Evolutionary conservation across 2,329 filamentous ascomycete species (phyloP).

Genomic region (Paecilomyces variotii): DNA sequence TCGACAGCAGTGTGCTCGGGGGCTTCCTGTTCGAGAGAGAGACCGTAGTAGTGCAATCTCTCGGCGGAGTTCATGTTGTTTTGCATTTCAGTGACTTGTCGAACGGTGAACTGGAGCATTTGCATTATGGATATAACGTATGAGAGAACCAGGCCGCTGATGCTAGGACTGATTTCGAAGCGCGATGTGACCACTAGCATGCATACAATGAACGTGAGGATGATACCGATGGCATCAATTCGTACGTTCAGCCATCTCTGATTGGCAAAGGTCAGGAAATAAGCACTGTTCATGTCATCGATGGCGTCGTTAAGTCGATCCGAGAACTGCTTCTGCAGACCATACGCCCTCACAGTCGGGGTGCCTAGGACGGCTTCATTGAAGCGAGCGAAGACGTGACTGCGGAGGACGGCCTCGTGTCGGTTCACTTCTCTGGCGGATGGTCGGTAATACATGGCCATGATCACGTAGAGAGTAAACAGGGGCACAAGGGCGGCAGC

Average conservation of each 20-base stretch:
- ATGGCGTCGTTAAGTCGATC: slow-evolving; percentile 62
- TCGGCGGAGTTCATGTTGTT: slow-evolving; percentile 52
- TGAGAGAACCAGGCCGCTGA: slow-evolving; percentile 70
- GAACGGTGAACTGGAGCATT: slow-evolving; percentile 91
- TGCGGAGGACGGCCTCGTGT: slow-evolving; percentile 71
- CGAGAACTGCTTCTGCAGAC: slow-evolving; percentile 68
- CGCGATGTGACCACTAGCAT: slow-evolving; percentile 88
- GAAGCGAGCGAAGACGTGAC: slow-evolving; percentile 70
- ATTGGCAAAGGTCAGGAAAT: slow-evolving; percentile 91
- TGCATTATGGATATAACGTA: slow-evolving; percentile 92
- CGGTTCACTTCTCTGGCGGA: slow-evolving; percentile 86
- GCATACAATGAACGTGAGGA: slow-evolving; percentile 78
- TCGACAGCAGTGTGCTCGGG: slow-evolving; percentile 13
- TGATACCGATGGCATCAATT: slow-evolving; percentile 73
- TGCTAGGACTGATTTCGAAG: slow-evolving; percentile 44
- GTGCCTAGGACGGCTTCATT: slow-evolving; percentile 69
- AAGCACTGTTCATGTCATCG: slow-evolving; percentile 88
- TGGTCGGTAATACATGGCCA: slow-evolving; percentile 72
- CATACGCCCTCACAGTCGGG: slow-evolving; percentile 82
- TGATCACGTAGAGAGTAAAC: slow-evolving; percentile 64
- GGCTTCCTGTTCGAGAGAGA: slow-evolving; percentile 13
- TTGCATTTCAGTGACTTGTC: slow-evolving; percentile 88
- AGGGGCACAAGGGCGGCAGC: slow-evolving; percentile 57
- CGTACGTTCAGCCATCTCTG: slow-evolving; percentile 87
- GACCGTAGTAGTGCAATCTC: neutral